Conservation (phyloP, 495 filamentous ascomycete genomes). For the Podospora tetraspora region DNA sequence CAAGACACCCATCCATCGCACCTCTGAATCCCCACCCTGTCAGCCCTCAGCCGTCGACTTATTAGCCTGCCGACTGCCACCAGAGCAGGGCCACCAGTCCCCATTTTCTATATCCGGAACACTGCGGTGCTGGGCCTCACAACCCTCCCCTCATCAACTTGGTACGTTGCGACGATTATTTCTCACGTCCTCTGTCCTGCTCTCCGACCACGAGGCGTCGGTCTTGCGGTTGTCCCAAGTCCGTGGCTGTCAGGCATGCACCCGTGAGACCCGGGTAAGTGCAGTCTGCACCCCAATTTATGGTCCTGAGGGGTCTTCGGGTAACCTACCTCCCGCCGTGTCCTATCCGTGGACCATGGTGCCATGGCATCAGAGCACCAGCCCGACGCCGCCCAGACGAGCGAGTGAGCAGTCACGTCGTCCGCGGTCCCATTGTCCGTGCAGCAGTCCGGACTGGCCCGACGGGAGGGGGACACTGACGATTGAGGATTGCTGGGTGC, state of each 20-base stretch:
- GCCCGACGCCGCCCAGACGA: neutral
- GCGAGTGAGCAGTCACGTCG: neutral
- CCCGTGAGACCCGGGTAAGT: slow-evolving; percentile 1
- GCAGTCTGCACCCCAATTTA: slow-evolving; percentile 13
- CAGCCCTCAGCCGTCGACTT: neutral
- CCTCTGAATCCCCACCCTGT: neutral
- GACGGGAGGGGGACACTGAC: neutral
- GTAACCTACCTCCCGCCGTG: neutral
- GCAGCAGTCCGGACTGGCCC: slow-evolving; percentile 14
- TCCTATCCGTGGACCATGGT: neutral
- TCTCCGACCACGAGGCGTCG: neutral
- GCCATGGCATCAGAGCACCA: neutral
- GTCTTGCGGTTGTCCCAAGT: neutral
- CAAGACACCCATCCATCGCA: neutral
- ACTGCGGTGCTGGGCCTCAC: neutral
- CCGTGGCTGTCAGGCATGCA: neutral
- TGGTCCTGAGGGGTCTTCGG: slow-evolving; percentile 14
- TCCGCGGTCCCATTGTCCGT: slow-evolving; percentile 7
- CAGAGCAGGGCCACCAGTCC: neutral
- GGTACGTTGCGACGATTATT: neutral
- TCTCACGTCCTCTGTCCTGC: neutral
- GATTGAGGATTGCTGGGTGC: slow-evolving; percentile 1
- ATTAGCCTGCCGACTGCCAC: neutral
- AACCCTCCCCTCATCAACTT: neutral
- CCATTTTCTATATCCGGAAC: neutral